Evolutionary conservation across 148 eudicot genomes (phyloP).

Genomic region (Limonium bicolor): DNA sequence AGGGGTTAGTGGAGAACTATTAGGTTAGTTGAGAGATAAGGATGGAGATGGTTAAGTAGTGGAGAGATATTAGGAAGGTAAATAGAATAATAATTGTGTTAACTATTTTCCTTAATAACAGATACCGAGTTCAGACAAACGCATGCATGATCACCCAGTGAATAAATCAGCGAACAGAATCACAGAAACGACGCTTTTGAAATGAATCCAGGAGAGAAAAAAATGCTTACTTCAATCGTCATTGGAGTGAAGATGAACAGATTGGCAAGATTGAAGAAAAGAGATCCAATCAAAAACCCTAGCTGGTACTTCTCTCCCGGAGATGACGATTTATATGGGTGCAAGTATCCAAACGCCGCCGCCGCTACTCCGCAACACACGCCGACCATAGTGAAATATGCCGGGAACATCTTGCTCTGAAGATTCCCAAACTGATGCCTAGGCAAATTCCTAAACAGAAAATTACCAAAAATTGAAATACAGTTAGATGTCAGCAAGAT

Average conservation of each 20-base stretch:
- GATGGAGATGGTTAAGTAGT: too few relatives aligned
- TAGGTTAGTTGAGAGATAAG: too few relatives aligned
- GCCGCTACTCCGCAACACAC: constrained; percentile 63
- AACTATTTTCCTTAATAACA: too few relatives aligned
- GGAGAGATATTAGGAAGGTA: too few relatives aligned
- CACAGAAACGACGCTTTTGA: too few relatives aligned
- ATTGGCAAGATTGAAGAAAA: constrained; percentile 68
- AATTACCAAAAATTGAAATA: too few relatives aligned
- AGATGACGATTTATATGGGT: constrained; percentile 84
- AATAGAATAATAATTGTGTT: too few relatives aligned
- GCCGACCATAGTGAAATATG: constrained; percentile 80
- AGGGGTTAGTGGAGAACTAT: too few relatives aligned
- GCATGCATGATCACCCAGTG: background rate
- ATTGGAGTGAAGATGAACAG: constrained; percentile 76
- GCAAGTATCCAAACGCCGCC: constrained; percentile 72
- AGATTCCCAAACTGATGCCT: constrained; percentile 95
- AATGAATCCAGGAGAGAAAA: background rate
- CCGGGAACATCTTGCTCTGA: constrained; percentile 98
- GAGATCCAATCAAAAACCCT: constrained; percentile 57
- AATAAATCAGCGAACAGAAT: background rate
- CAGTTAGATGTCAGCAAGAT: too few relatives aligned
- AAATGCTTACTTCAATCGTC: constrained; percentile 61
- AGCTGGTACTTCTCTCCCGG: constrained; percentile 64
- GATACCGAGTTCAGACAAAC: background rate
- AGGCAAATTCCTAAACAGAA: constrained; percentile 56